phyloP scores from a whole-genome alignment of 495 filamentous ascomycete species.

The Talaromyces borbonicus region DNA sequence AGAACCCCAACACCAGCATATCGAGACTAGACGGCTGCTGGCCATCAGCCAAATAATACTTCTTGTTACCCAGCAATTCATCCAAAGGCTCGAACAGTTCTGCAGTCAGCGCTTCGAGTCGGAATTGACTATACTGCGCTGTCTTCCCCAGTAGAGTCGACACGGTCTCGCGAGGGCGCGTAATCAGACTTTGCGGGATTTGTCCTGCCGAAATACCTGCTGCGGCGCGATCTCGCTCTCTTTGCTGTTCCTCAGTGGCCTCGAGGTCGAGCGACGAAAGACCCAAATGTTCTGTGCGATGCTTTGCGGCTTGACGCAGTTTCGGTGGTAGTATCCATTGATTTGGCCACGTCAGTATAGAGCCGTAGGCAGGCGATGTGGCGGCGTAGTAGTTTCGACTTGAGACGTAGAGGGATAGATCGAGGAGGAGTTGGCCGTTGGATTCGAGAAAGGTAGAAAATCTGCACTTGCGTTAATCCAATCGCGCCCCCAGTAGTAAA shows the following conservation, averaged over 20 bases:
- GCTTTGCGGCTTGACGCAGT: slow-evolving; percentile 55
- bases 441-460: slow-evolving; percentile 54
- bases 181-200: slow-evolving; percentile 34
- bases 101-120: slow-evolving; percentile 55
- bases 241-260: slow-evolving; percentile 31
- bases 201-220: slow-evolving; percentile 28
- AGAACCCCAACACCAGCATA: slow-evolving; percentile 68
- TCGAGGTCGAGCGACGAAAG: slow-evolving; percentile 57
- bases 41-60: slow-evolving; percentile 41
- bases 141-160: slow-evolving; percentile 29
- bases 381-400: slow-evolving; percentile 65
- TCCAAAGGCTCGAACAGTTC: slow-evolving; percentile 61
- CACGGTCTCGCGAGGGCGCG: slow-evolving; percentile 30
- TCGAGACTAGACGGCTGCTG: slow-evolving; percentile 51
- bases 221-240: slow-evolving; percentile 32
- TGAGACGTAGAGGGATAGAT: slow-evolving; percentile 80
- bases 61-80: slow-evolving; percentile 47
- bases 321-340: slow-evolving; percentile 69
- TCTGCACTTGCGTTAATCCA: slow-evolving; percentile 16
- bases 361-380: slow-evolving; percentile 67
- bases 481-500: background rate
- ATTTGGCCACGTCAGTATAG: slow-evolving; percentile 69
- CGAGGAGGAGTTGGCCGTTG: slow-evolving; percentile 56
- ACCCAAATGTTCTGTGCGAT: slow-evolving; percentile 63
- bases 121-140: slow-evolving; percentile 44